These are phyloP conservation scores for Vachellia pachyceras DNA, from an alignment of 306 rosid species.

Conservation along the genomic window DNA sequence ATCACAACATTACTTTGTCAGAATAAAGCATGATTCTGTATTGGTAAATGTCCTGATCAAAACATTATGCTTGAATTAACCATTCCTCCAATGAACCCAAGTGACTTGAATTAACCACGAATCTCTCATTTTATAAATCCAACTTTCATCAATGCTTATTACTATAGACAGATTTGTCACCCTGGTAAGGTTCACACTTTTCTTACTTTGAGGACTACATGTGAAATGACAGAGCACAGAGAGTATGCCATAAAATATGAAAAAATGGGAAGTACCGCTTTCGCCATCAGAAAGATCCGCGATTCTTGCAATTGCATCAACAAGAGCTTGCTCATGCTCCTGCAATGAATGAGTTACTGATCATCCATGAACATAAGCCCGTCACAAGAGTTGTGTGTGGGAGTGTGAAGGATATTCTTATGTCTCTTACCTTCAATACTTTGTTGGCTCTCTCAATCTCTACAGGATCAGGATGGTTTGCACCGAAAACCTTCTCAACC, in stretches of 20 bases:
- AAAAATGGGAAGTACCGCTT: slow-evolving; percentile 63
- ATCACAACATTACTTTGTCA: no score
- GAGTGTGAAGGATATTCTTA: background rate
- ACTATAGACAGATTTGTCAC: slow-evolving; percentile 1
- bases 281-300: slow-evolving; percentile 81
- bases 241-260: slow-evolving; percentile 5
- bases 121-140: no score
- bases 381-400: background rate
- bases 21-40: no score
- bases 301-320: slow-evolving; percentile 82
- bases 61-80: no score
- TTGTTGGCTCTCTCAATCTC: slow-evolving; percentile 91
- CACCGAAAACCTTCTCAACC: slow-evolving; percentile 92
- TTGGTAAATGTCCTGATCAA: background rate
- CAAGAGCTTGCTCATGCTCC: slow-evolving; percentile 93
- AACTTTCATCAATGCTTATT: background rate
- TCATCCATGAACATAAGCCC: slow-evolving; percentile 8
- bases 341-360: slow-evolving; percentile 41
- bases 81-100: no score
- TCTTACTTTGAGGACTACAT: background rate
- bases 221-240: slow-evolving; percentile 15
- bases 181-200: background rate
- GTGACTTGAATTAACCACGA: background rate
- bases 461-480: slow-evolving; percentile 81
- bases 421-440: slow-evolving; percentile 68